phyloP scores from a whole-genome alignment of 345 rosid genomes.

The Kernera saxatilis region DNA sequence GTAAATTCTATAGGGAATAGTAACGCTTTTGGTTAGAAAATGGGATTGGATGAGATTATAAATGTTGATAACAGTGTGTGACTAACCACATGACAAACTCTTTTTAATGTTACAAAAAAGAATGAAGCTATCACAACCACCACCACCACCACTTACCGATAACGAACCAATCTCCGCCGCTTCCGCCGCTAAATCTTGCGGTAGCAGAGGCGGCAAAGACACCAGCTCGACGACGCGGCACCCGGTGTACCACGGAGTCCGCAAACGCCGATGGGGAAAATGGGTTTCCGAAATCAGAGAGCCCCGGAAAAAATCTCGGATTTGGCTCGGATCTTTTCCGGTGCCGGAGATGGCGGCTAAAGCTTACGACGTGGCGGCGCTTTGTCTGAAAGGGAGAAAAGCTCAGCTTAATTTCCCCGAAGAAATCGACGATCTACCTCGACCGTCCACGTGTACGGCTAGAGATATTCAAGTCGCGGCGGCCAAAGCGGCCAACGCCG shows the following conservation, averaged over 20 bases:
- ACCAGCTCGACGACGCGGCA: constrained; percentile 42
- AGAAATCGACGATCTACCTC: constrained; percentile 54
- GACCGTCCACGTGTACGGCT: constrained; percentile 50
- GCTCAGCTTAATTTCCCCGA: constrained; percentile 84
- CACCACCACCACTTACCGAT: constrained; percentile 33
- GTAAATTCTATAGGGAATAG: neutral
- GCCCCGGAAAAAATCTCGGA: constrained; percentile 77
- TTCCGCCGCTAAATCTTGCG: constrained; percentile 25
- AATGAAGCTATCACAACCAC: constrained; percentile 31
- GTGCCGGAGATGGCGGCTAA: constrained; percentile 87
- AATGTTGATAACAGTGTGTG: constrained; percentile 18
- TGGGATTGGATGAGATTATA: constrained; percentile 13
- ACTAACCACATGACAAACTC: constrained; percentile 21
- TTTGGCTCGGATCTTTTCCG: constrained; percentile 85
- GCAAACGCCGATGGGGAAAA: constrained; percentile 84
- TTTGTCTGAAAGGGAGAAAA: constrained; percentile 62
- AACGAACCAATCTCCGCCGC: constrained; percentile 27
- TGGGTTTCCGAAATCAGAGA: constrained; percentile 94
- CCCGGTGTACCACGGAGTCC: constrained; percentile 63
- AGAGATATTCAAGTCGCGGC: constrained; percentile 80
- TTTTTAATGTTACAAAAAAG: constrained; percentile 31
- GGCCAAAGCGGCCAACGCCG: constrained; percentile 55
- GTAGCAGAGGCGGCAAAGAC: neutral
- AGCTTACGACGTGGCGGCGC: constrained; percentile 81
- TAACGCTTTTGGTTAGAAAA: constrained; percentile 4